phyloP scores from a whole-genome alignment of 2,329 filamentous ascomycete species.

The Trichoderma arundinaceum region DNA sequence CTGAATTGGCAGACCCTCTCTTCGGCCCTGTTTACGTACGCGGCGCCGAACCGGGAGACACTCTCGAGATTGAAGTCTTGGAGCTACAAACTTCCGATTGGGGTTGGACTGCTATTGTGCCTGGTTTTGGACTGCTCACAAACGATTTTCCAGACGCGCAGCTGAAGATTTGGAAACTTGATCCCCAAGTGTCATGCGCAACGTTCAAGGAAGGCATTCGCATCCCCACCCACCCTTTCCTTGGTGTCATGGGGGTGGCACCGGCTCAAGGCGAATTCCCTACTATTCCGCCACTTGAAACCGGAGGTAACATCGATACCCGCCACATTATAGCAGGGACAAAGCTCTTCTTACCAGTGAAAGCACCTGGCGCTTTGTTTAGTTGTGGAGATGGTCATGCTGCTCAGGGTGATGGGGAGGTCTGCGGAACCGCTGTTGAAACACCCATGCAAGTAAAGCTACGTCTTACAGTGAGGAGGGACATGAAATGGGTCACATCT shows the following conservation, averaged over 20 bases:
- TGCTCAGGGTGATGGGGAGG: constrained; percentile 22
- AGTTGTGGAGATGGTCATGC: constrained; percentile 21
- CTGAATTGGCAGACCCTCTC: constrained; percentile 11
- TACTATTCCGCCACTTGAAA: constrained; percentile 19
- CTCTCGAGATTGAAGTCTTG: constrained; percentile 20
- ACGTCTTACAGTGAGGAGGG: constrained; percentile 1
- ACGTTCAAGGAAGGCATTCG: constrained; percentile 19
- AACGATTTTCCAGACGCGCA: constrained; percentile 2
- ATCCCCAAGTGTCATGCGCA: constrained; percentile 3
- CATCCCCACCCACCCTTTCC: constrained; percentile 18
- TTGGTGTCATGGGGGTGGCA: constrained; percentile 23
- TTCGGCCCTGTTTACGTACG: constrained; percentile 16
- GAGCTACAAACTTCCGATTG: constrained; percentile 4
- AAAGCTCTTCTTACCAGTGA: constrained; percentile 7
- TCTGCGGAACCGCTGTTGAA: constrained; percentile 22
- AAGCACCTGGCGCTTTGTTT: constrained; percentile 3
- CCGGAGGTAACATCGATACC: constrained; percentile 21
- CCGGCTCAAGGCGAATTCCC: constrained; percentile 12
- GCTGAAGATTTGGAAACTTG: constrained; percentile 10
- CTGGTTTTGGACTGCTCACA: constrained; percentile 10
- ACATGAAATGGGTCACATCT: constrained; percentile 19
- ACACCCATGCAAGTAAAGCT: constrained; percentile 22
- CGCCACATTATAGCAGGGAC: constrained; percentile 10
- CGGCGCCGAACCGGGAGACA: constrained; percentile 12
- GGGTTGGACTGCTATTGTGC: constrained; percentile 22